Conservation (phyloP, 257 asterid species). For the Plectranthus barbatus region DNA sequence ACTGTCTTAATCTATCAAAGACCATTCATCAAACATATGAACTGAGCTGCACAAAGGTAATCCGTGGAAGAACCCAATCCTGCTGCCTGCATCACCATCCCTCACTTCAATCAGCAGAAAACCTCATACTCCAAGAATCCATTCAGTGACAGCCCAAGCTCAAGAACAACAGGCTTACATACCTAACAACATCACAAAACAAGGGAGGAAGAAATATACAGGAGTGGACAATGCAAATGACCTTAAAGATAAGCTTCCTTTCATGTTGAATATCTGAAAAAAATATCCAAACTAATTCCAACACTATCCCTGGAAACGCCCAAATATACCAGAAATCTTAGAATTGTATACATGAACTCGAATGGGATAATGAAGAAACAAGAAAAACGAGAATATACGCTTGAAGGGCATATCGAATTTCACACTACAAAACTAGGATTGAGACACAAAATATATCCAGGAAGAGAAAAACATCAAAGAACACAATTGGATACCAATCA, state of each 20-base stretch:
- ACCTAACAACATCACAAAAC: background rate
- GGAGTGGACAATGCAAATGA: background rate
- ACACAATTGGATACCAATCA: conserved; percentile 16
- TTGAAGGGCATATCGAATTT: background rate
- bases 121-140: background rate
- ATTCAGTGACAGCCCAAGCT: background rate
- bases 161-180: background rate
- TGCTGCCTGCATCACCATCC: background rate
- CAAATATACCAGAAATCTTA: background rate
- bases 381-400: background rate
- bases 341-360: background rate
- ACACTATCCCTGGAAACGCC: background rate
- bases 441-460: background rate
- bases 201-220: background rate
- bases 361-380: background rate
- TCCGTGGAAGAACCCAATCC: background rate
- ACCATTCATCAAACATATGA: background rate
- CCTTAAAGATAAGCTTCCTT: background rate
- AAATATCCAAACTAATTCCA: too few relatives aligned
- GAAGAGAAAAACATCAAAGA: background rate
- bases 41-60: background rate
- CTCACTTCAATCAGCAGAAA: background rate
- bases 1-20: background rate
- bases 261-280: background rate
- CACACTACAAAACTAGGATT: background rate